Evolutionary conservation across 805 yeast genomes (phyloP).

Genomic region (Candida nitratophila): DNA sequence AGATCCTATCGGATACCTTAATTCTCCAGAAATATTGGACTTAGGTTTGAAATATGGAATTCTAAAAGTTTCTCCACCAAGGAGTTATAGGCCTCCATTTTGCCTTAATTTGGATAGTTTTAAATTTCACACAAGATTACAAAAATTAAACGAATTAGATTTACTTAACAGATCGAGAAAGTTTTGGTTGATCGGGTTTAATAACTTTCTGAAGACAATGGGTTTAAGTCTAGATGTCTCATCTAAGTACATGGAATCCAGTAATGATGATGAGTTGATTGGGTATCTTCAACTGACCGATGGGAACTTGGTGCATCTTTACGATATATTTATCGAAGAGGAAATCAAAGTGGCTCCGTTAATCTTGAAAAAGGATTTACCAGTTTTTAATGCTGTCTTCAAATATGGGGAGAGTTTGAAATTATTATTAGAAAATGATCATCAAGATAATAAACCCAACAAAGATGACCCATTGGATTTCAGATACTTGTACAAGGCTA

Average conservation of each 20-base stretch:
- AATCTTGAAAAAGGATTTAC: slow-evolving; percentile 5
- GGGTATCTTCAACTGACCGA: slow-evolving; percentile 7
- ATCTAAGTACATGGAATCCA: not conserved
- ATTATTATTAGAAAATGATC: slow-evolving; percentile 1
- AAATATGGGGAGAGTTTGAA: slow-evolving; percentile 14
- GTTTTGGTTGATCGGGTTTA: slow-evolving; percentile 55
- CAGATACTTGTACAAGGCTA: not conserved
- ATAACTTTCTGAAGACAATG: slow-evolving; percentile 47
- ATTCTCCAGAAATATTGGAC: slow-evolving; percentile 30
- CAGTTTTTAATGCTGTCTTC: slow-evolving; percentile 8
- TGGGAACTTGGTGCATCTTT: slow-evolving; percentile 18
- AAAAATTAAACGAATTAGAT: slow-evolving; percentile 57
- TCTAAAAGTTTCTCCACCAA: slow-evolving; percentile 47
- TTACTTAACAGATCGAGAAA: slow-evolving; percentile 54
- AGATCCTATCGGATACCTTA: slow-evolving; percentile 43
- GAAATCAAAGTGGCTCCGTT: slow-evolving; percentile 2
- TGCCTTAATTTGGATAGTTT: slow-evolving; percentile 46
- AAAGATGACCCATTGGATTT: not conserved
- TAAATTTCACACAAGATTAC: slow-evolving; percentile 63
- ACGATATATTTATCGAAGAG: slow-evolving; percentile 21
- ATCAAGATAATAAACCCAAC: slow-evolving; percentile 12
- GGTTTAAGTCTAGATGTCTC: slow-evolving; percentile 15
- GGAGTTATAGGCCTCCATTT: slow-evolving; percentile 48
- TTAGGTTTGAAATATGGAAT: slow-evolving; percentile 44
- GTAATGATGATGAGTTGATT: not conserved